phyloP scores from a whole-genome alignment of 2,329 filamentous ascomycete genomes.

The Talaromyces piceae region DNA sequence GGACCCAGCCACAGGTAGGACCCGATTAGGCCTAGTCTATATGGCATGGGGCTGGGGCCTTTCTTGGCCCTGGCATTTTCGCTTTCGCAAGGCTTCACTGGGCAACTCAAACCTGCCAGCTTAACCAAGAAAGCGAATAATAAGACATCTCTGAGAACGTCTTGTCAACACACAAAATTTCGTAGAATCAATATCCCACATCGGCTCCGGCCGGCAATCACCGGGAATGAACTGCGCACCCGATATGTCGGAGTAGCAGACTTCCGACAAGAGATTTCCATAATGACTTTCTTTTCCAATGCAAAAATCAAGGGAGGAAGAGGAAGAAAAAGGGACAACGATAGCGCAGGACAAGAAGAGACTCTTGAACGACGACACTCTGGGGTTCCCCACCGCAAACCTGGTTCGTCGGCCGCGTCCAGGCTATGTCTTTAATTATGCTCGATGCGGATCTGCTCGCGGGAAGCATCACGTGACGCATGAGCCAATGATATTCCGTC shows the following conservation, averaged over 20 bases:
- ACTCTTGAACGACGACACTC: too few relatives aligned
- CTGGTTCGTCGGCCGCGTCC: neutral
- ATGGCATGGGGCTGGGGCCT: too few relatives aligned
- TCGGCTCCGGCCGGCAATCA: neutral
- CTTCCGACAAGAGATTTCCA: too few relatives aligned
- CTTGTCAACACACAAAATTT: neutral
- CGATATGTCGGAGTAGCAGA: neutral
- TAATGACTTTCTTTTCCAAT: too few relatives aligned
- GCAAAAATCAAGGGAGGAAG: too few relatives aligned
- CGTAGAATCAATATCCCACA: neutral
- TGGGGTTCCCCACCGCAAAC: neutral
- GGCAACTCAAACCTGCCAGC: too few relatives aligned
- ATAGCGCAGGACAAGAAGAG: neutral
- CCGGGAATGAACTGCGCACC: neutral
- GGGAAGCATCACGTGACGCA: neutral
- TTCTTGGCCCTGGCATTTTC: neutral
- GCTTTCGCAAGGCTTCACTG: neutral
- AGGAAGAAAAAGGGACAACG: too few relatives aligned
- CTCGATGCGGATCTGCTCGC: neutral
- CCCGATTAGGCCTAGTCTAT: neutral
- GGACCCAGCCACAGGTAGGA: neutral
- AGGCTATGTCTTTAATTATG: too few relatives aligned
- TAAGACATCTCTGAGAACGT: neutral
- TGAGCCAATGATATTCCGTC: neutral
- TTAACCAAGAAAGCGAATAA: too few relatives aligned